phyloP scores from a whole-genome alignment of 441 rosid genomes.

The Jatropha podagrica region DNA sequence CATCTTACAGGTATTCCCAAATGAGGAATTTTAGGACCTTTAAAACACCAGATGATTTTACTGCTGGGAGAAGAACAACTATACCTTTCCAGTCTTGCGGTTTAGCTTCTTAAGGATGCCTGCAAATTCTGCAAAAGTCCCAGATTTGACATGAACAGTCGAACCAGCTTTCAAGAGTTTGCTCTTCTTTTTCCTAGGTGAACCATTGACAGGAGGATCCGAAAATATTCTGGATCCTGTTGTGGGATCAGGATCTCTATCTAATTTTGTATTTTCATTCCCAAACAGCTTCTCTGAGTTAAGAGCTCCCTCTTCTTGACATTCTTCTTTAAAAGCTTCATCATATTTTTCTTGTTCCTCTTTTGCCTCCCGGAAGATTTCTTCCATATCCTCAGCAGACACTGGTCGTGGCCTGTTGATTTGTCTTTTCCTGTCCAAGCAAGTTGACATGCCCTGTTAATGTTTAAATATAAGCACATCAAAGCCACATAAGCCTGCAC shows the following conservation, averaged over 20 bases:
- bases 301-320: constrained; percentile 31
- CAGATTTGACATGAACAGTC: constrained; percentile 67
- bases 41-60: constrained; percentile 9
- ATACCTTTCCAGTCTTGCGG: constrained; percentile 72
- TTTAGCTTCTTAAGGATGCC: constrained; percentile 73
- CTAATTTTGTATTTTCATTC: constrained; percentile 28
- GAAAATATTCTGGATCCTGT: constrained; percentile 32
- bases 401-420: constrained; percentile 80
- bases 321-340: constrained; percentile 54
- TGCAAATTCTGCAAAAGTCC: constrained; percentile 66
- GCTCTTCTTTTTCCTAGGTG: constrained; percentile 28
- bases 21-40: not conserved
- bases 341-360: constrained; percentile 72
- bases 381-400: constrained; percentile 61
- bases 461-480: not conserved
- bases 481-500: not conserved
- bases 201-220: constrained; percentile 21
- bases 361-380: constrained; percentile 65
- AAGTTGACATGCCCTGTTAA: constrained; percentile 1
- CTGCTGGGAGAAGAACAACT: constrained; percentile 7
- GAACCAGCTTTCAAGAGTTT: constrained; percentile 58
- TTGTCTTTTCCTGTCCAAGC: constrained; percentile 54
- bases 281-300: constrained; percentile 34
- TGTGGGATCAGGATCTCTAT: constrained; percentile 36
- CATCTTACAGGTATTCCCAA: too few relatives aligned